These are phyloP conservation scores for Petasospora rhodanensis DNA, from an alignment of 1,139 yeast genomes.

Conservation along the genomic window DNA sequence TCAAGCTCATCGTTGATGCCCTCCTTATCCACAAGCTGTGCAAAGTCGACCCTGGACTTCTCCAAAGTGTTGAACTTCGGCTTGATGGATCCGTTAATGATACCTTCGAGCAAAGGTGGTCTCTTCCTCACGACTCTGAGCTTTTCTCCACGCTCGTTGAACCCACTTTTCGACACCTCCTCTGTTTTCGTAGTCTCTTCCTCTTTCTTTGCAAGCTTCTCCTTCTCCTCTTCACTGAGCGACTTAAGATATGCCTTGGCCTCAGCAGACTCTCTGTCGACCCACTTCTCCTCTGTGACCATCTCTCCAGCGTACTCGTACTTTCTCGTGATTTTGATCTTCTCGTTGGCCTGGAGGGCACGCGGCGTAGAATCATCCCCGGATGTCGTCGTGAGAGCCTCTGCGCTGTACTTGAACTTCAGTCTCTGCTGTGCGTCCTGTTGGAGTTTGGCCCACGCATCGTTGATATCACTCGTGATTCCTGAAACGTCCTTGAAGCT, in stretches of 20 bases:
- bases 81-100: slow-evolving; percentile 51
- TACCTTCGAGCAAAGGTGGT: slow-evolving; percentile 72
- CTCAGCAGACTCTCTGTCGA: slow-evolving; percentile 74
- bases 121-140: slow-evolving; percentile 50
- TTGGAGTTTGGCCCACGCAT: slow-evolving; percentile 46
- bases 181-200: slow-evolving; percentile 2
- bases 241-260: slow-evolving; percentile 65
- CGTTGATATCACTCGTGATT: slow-evolving; percentile 37
- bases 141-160: slow-evolving; percentile 23
- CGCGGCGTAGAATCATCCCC: slow-evolving; percentile 3
- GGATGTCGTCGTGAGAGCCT: no score
- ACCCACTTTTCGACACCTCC: slow-evolving; percentile 5
- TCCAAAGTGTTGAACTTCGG: slow-evolving; percentile 86
- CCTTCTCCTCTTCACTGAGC: slow-evolving; percentile 30
- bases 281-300: slow-evolving; percentile 71
- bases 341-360: slow-evolving; percentile 31
- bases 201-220: slow-evolving; percentile 11
- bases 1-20: slow-evolving; percentile 80
- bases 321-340: slow-evolving; percentile 66
- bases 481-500: slow-evolving; percentile 26
- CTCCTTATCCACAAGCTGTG: slow-evolving; percentile 83
- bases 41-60: slow-evolving; percentile 93
- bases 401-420: slow-evolving; percentile 18
- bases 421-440: slow-evolving; percentile 24
- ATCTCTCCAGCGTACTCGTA: slow-evolving; percentile 90